Percentiles rank a stretch among this genome's conserved stretches.
These are phyloP conservation scores for Citrullus amarus DNA, from an alignment of 306 rosid genomes.

Conservation along the genomic window DNA sequence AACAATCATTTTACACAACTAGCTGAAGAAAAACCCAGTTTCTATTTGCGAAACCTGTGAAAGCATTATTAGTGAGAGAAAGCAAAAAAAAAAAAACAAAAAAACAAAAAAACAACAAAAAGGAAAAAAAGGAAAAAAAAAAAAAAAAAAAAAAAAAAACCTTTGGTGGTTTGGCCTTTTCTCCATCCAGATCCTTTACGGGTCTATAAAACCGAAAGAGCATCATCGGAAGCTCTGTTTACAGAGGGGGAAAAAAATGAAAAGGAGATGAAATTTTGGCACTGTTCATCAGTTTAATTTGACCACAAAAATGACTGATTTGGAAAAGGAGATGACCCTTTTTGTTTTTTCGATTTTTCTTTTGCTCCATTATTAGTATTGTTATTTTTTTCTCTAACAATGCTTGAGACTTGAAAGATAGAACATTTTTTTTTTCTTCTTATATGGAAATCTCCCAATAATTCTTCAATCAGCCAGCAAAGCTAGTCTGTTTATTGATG, in stretches of 20 bases:
- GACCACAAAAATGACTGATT: neutral
- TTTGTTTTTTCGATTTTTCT: too few species aligned
- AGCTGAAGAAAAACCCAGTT: constrained; percentile 37
- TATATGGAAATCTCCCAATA: neutral
- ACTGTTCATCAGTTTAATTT: constrained; percentile 13
- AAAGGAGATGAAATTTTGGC: constrained; percentile 9
- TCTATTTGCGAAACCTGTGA: constrained; percentile 32
- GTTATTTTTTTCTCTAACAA: neutral
- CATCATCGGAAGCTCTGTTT: constrained; percentile 8
- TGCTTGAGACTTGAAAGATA: neutral
- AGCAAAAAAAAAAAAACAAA: too few species aligned
- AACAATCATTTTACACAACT: constrained; percentile 36
- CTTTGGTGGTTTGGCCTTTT: constrained; percentile 36
- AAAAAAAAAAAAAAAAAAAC: neutral
- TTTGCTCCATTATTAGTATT: neutral
- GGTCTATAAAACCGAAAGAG: constrained; percentile 35
- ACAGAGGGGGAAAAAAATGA: neutral
- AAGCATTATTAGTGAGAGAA: constrained; percentile 32
- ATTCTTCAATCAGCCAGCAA: constrained; percentile 1
- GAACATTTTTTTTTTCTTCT: too few species aligned
- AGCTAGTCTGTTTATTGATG: neutral
- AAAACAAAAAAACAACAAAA: too few species aligned
- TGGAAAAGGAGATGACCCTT: too few species aligned
- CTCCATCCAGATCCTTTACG: constrained; percentile 33
- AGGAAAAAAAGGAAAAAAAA: too few species aligned